Percentiles rank a stretch among this genome's conserved stretches.
Conservation (phyloP, 1,139 yeast genomes). For the Kodamaea fungicola region DNA sequence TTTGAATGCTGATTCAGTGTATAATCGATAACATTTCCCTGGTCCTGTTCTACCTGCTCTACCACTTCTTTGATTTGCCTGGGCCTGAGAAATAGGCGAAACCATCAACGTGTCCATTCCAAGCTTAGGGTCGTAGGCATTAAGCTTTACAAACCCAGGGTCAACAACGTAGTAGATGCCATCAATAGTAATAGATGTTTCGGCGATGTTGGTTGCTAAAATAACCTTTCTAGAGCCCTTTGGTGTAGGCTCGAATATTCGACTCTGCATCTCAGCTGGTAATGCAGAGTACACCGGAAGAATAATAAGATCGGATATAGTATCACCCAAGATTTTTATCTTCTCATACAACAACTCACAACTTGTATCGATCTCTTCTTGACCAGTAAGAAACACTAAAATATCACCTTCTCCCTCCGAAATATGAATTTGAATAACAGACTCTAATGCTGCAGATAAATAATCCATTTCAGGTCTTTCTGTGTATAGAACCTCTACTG, state of each 20-base stretch:
- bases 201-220: slow-evolving; percentile 75
- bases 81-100: slow-evolving; percentile 77
- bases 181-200: slow-evolving; percentile 65
- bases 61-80: slow-evolving; percentile 79
- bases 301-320: slow-evolving; percentile 64
- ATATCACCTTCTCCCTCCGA: slow-evolving; percentile 81
- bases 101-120: slow-evolving; percentile 79
- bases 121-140: slow-evolving; percentile 68
- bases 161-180: slow-evolving; percentile 76
- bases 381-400: slow-evolving; percentile 82
- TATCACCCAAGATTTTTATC: slow-evolving; percentile 61
- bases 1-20: slow-evolving; percentile 64
- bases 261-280: slow-evolving; percentile 71
- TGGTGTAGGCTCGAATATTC: slow-evolving; percentile 75
- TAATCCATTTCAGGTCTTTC: slow-evolving; percentile 84
- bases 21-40: slow-evolving; percentile 72
- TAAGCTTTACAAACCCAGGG: slow-evolving; percentile 77
- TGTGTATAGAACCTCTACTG: slow-evolving; percentile 78
- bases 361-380: slow-evolving; percentile 89
- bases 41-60: slow-evolving; percentile 89
- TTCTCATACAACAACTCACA: slow-evolving; percentile 72
- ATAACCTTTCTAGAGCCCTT: slow-evolving; percentile 67
- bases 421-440: slow-evolving; percentile 78
- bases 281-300: slow-evolving; percentile 85
- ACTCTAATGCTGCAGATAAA: slow-evolving; percentile 73